Evolutionary conservation across 2,329 filamentous ascomycete genomes (phyloP).

Genomic region (Aspergillus quadrilineatus): DNA sequence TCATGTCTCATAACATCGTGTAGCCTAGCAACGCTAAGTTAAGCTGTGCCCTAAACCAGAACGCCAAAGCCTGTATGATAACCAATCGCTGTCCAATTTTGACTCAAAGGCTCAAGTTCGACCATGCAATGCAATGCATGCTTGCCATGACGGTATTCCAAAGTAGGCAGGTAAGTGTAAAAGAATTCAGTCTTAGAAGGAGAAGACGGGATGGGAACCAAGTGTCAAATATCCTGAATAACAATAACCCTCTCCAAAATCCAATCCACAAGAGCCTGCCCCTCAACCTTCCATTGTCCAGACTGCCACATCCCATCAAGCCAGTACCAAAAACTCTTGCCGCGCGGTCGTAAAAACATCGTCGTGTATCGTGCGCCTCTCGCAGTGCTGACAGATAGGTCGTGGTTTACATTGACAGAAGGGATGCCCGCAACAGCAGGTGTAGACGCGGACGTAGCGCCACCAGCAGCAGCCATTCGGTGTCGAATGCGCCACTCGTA

Average conservation of each 20-base stretch:
- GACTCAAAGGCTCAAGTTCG: background rate
- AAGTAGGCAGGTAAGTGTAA: background rate
- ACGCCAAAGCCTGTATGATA: no score
- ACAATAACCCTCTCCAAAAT: constrained; percentile 42
- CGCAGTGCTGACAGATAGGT: constrained; percentile 22
- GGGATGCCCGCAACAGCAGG: constrained; percentile 12
- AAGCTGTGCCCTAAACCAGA: no score
- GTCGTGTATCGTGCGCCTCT: background rate
- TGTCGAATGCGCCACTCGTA: constrained; percentile 68
- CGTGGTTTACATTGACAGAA: constrained; percentile 29
- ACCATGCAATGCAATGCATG: background rate
- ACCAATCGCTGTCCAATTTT: no score
- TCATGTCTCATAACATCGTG: background rate
- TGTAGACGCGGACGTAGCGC: background rate
- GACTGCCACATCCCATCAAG: constrained; percentile 38
- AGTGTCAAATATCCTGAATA: constrained; percentile 31
- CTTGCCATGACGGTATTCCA: background rate
- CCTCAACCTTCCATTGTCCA: constrained; percentile 43
- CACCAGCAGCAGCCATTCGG: constrained; percentile 33
- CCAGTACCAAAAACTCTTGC: constrained; percentile 36
- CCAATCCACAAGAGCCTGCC: constrained; percentile 42
- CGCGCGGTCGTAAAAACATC: constrained; percentile 14
- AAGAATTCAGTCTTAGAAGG: background rate
- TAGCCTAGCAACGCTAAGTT: background rate
- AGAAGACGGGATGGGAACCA: background rate